A percentile compares a stretch with the other conserved stretches of the same genome.
phyloP scores from a whole-genome alignment of 2,329 filamentous ascomycete species.

The Fusarium tuaranense region DNA sequence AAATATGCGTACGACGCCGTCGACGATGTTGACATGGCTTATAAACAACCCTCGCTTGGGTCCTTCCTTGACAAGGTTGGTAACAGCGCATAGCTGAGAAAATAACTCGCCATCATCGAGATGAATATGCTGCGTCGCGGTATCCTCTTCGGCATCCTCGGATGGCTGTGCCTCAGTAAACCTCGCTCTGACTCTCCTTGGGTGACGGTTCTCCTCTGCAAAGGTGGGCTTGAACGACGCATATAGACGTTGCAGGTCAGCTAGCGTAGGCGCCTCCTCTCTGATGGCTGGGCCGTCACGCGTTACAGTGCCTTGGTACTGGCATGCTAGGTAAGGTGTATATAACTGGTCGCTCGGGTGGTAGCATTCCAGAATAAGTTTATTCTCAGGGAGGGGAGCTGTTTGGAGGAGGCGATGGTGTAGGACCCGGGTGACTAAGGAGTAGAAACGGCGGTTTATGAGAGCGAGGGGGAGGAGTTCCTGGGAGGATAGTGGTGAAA shows the following conservation, averaged over 20 bases:
- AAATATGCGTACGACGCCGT: slow-evolving; percentile 78
- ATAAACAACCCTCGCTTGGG: slow-evolving; percentile 71
- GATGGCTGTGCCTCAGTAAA: slow-evolving; percentile 12
- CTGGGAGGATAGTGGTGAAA: slow-evolving; percentile 61
- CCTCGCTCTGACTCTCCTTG: slow-evolving; percentile 40
- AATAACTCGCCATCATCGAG: slow-evolving; percentile 80
- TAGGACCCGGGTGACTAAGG: slow-evolving; percentile 71
- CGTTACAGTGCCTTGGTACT: slow-evolving; percentile 69
- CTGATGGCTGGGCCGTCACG: slow-evolving; percentile 19
- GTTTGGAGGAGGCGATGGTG: slow-evolving; percentile 68
- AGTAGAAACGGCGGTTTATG: slow-evolving; percentile 73
- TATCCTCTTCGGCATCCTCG: slow-evolving; percentile 48
- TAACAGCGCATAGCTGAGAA: slow-evolving; percentile 77
- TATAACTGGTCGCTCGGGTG: slow-evolving; percentile 77
- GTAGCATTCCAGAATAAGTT: slow-evolving; percentile 82
- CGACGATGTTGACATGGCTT: slow-evolving; percentile 73
- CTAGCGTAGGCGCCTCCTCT: slow-evolving; percentile 38
- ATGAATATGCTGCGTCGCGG: slow-evolving; percentile 69
- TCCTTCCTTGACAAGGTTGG: slow-evolving; percentile 76
- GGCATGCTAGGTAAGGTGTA: slow-evolving; percentile 75
- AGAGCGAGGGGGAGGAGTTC: slow-evolving; percentile 67
- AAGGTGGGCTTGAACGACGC: slow-evolving; percentile 76
- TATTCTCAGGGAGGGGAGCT: slow-evolving; percentile 54
- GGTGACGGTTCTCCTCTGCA: slow-evolving; percentile 62
- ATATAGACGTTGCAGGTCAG: slow-evolving; percentile 69